phyloP scores from a whole-genome alignment of 805 yeast species.

The Candida insectorum region DNA sequence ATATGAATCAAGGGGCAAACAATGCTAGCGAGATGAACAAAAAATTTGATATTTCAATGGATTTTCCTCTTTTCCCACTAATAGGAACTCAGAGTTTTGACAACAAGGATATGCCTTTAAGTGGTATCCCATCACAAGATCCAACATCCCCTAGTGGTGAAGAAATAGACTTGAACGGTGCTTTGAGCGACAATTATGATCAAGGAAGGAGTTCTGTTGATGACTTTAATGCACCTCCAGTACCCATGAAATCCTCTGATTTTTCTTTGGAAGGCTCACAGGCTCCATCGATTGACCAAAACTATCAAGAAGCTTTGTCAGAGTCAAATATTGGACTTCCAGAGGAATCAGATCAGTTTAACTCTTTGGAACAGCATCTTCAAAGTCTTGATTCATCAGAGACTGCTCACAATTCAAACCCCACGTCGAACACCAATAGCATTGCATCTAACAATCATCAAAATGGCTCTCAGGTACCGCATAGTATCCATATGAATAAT shows the following conservation, averaged over 20 bases:
- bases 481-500: too few species aligned
- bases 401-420: neutral
- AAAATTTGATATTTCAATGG: conserved; percentile 3
- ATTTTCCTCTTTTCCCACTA: conserved; percentile 41
- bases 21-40: neutral
- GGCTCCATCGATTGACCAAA: neutral
- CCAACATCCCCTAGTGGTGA: neutral
- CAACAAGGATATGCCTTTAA: conserved; percentile 32
- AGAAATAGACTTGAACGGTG: neutral
- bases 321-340: too few species aligned
- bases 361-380: too few species aligned
- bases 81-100: conserved; percentile 38
- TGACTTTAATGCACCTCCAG: too few species aligned
- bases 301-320: neutral
- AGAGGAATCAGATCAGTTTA: too few species aligned
- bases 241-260: too few species aligned
- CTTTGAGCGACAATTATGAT: neutral
- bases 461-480: neutral
- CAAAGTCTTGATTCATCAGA: neutral
- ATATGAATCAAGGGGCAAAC: conserved; percentile 2
- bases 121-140: conserved; percentile 21
- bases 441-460: neutral
- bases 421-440: neutral
- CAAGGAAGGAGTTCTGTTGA: too few species aligned
- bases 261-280: neutral